A percentile compares a stretch with the other conserved stretches of the same genome.
Evolutionary conservation across 2,329 filamentous ascomycete species (phyloP).

Genomic region (Intubia oerlemansii): DNA sequence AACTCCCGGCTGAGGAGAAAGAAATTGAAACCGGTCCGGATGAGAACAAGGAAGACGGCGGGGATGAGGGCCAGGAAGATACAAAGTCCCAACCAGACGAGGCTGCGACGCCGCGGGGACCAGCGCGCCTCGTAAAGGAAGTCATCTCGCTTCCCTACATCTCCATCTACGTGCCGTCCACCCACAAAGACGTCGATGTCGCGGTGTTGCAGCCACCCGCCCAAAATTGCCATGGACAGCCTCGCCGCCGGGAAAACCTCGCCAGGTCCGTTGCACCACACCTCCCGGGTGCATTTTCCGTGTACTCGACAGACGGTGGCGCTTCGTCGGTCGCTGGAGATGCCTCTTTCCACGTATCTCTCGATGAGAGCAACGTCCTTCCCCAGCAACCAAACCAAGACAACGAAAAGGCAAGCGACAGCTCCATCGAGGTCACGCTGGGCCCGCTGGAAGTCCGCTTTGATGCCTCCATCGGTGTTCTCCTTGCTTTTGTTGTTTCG

Average conservation of each 20-base stretch:
- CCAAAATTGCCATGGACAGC: background rate
- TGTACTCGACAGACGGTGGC: constrained; percentile 13
- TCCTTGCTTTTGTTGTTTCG: constrained; percentile 27
- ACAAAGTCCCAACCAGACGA: constrained; percentile 16
- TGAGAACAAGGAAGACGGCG: too few relatives aligned
- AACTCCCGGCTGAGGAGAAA: too few relatives aligned
- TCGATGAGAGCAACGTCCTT: constrained; percentile 6
- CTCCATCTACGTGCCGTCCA: constrained; percentile 32
- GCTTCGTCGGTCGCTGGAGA: constrained; percentile 2
- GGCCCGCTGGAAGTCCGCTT: constrained; percentile 30
- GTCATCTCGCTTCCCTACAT: constrained; percentile 26
- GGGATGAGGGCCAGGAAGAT: background rate
- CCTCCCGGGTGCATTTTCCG: constrained; percentile 40
- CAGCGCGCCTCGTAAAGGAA: constrained; percentile 33
- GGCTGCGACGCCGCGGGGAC: constrained; percentile 26
- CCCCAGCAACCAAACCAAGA: too few relatives aligned
- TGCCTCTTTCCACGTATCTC: constrained; percentile 2
- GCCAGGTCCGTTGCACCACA: constrained; percentile 23
- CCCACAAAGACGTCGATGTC: constrained; percentile 22
- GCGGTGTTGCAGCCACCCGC: constrained; percentile 5
- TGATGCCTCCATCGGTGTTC: constrained; percentile 32
- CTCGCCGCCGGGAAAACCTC: constrained; percentile 9
- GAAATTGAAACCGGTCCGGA: too few relatives aligned
- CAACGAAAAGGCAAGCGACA: too few relatives aligned
- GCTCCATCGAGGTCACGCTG: constrained; percentile 26